Evolutionary conservation across 768 basidiomycete genomes (phyloP).

Genomic region (Russula sp.): DNA sequence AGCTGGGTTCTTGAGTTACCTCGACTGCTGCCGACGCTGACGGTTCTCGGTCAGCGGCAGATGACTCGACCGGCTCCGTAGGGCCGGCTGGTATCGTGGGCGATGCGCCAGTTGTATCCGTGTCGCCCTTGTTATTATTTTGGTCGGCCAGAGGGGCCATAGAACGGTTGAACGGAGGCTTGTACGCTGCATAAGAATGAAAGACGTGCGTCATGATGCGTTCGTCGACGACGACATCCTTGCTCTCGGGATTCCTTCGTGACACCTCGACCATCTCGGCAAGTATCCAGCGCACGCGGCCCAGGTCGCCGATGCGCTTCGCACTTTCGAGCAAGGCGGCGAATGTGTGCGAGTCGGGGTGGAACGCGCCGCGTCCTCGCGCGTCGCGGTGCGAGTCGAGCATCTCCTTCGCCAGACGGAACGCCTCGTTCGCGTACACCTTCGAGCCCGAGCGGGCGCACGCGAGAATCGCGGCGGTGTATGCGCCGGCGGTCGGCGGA

Average conservation of each 20-base stretch:
- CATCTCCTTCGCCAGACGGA: conserved; percentile 85
- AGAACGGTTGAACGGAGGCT: conserved; percentile 56
- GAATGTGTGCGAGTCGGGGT: conserved; percentile 66
- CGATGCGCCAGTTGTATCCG: not conserved
- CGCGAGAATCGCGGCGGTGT: conserved; percentile 77
- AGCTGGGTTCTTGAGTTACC: conserved; percentile 12
- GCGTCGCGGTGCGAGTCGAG: conserved; percentile 69
- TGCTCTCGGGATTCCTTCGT: conserved; percentile 25
- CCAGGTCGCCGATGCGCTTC: conserved; percentile 79
- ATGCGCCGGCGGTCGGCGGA: conserved; percentile 60
- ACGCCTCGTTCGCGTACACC: conserved; percentile 70
- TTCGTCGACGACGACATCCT: conserved; percentile 45
- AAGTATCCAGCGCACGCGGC: conserved; percentile 82
- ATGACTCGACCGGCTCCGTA: not conserved
- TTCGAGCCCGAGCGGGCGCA: conserved; percentile 62
- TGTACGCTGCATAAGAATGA: conserved; percentile 80
- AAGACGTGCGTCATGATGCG: conserved; percentile 79
- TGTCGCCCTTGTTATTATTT: conserved; percentile 18
- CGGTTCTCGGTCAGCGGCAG: not conserved
- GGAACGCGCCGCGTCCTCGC: conserved; percentile 45
- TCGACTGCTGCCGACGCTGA: not conserved
- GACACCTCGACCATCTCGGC: conserved; percentile 62
- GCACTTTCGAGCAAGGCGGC: conserved; percentile 84
- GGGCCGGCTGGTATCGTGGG: not conserved
- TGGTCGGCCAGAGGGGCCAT: conserved; percentile 38